phyloP scores from a whole-genome alignment of 441 rosid species.

The Mallotus japonicus region DNA sequence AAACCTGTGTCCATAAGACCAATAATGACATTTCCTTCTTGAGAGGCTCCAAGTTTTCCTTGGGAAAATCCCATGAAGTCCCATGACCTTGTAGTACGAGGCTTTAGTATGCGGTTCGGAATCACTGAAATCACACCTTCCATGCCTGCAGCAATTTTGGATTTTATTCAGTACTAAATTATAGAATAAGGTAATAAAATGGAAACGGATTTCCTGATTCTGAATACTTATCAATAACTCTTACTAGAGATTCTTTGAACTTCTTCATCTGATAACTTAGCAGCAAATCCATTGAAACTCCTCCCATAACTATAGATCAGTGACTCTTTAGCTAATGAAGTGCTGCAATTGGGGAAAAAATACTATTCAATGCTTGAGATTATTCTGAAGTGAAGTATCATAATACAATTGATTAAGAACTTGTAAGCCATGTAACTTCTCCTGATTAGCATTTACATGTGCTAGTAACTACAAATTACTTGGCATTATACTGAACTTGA shows the following conservation, averaged over 20 bases:
- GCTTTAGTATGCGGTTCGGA: conserved; percentile 51
- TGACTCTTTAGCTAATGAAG: conserved; percentile 12
- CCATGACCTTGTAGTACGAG: conserved; percentile 90
- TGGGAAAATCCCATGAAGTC: conserved; percentile 63
- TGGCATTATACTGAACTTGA: no score
- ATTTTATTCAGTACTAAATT: no score
- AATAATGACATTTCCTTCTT: conserved; percentile 33
- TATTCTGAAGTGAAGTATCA: no score
- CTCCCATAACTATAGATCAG: background rate
- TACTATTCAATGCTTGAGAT: no score
- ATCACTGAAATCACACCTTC: conserved; percentile 71
- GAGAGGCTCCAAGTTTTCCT: conserved; percentile 24
- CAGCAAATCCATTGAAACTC: conserved; percentile 24
- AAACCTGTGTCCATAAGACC: conserved; percentile 36
- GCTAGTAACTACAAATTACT: no score
- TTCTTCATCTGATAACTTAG: conserved; percentile 16
- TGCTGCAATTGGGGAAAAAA: background rate
- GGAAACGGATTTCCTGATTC: no score
- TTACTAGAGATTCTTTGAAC: conserved; percentile 7
- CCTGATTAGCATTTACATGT: no score
- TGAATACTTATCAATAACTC: background rate
- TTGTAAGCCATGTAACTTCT: background rate
- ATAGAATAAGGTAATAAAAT: no score
- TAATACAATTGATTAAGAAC: background rate
- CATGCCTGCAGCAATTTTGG: conserved; percentile 40